Evolutionary conservation across 768 basidiomycete species (phyloP).

Genomic region (Hericium coralloides): DNA sequence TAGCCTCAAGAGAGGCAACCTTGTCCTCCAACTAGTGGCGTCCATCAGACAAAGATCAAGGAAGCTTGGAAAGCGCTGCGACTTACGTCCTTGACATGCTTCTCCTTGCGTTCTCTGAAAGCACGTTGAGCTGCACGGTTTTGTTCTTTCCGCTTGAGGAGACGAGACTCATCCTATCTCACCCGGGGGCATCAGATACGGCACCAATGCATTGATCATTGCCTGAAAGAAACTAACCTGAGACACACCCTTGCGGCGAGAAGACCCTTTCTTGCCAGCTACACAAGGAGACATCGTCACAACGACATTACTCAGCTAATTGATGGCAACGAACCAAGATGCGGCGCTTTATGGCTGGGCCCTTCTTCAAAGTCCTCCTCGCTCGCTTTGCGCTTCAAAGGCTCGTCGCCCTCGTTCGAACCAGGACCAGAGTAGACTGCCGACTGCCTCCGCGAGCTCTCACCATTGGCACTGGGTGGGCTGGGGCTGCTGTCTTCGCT

Average conservation of each 20-base stretch:
- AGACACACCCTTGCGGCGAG: constrained; percentile 30
- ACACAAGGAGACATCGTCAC: not conserved
- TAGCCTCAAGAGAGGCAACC: constrained; percentile 77
- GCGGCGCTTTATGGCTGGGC: constrained; percentile 45
- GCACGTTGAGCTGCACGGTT: constrained; percentile 96
- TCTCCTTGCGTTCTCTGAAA: constrained; percentile 95
- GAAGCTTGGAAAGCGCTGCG: not conserved
- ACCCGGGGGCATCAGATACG: not conserved
- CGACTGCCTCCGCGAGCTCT: constrained; percentile 24
- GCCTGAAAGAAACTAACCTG: constrained; percentile 20
- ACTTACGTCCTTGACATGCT: constrained; percentile 92
- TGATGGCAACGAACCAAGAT: constrained; percentile 1
- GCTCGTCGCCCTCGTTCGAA: constrained; percentile 37
- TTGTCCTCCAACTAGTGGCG: constrained; percentile 74
- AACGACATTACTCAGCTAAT: not conserved
- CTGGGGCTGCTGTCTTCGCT: constrained; percentile 73
- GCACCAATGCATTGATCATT: not conserved
- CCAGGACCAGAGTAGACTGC: constrained; percentile 24
- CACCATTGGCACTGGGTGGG: constrained; percentile 42
- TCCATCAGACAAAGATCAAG: not conserved
- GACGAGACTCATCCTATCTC: constrained; percentile 56
- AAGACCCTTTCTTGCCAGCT: constrained; percentile 15
- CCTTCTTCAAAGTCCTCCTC: constrained; percentile 49
- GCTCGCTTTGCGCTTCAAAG: constrained; percentile 73
- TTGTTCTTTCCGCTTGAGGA: constrained; percentile 91